phyloP scores from a whole-genome alignment of 2,329 filamentous ascomycete species.

The Trichoderma sp. region DNA sequence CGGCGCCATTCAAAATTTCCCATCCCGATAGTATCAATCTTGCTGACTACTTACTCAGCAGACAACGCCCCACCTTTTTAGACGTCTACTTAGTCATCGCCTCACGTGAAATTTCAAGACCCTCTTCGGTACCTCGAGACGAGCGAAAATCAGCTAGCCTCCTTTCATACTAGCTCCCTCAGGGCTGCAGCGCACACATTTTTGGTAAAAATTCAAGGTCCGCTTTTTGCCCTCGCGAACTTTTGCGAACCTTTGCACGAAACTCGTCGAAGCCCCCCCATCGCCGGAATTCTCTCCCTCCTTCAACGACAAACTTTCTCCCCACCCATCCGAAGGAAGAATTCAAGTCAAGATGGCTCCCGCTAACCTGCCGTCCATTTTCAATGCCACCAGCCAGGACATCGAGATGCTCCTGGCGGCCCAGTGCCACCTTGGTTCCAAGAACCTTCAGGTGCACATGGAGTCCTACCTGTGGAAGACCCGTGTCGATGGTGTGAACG shows the following conservation, averaged over 20 bases:
- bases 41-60: slow-evolving; percentile 16
- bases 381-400: slow-evolving; percentile 97
- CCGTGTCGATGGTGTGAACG: slow-evolving; percentile 95
- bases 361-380: slow-evolving; percentile 87
- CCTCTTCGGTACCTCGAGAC: not conserved
- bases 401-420: slow-evolving; percentile 99
- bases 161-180: slow-evolving; percentile 32
- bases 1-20: slow-evolving; percentile 41
- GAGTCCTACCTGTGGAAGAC: slow-evolving; percentile 99
- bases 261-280: slow-evolving; percentile 29
- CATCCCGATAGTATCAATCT: slow-evolving; percentile 14
- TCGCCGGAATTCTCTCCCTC: slow-evolving; percentile 29
- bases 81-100: slow-evolving; percentile 23
- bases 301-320: slow-evolving; percentile 31
- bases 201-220: slow-evolving; percentile 41
- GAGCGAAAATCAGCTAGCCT: slow-evolving; percentile 30
- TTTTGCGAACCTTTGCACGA: slow-evolving; percentile 41
- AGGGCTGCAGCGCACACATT: slow-evolving; percentile 46
- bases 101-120: slow-evolving; percentile 39
- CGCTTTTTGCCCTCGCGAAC: slow-evolving; percentile 42
- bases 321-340: slow-evolving; percentile 33
- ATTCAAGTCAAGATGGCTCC: slow-evolving; percentile 81
- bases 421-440: slow-evolving; percentile 94
- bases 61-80: slow-evolving; percentile 1
- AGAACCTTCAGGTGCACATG: slow-evolving; percentile 99